These are phyloP conservation scores for Aspergillus nanangensis DNA, from an alignment of 495 filamentous ascomycete genomes.

Conservation along the genomic window DNA sequence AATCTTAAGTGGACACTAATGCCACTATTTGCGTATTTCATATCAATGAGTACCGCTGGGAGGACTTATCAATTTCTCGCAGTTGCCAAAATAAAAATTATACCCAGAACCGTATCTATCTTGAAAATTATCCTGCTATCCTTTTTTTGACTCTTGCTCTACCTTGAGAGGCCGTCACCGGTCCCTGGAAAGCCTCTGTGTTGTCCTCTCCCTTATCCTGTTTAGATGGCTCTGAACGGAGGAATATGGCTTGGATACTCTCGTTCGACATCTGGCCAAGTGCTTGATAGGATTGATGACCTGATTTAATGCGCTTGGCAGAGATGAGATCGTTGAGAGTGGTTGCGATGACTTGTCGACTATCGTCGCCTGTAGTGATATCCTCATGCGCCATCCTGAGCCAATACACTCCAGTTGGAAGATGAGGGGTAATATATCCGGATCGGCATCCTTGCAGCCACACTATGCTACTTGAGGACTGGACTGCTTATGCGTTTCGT, in stretches of 20 bases:
- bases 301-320: slow-evolving; percentile 6
- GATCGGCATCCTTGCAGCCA: no score
- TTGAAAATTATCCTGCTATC: background rate
- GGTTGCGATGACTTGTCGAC: slow-evolving; percentile 4
- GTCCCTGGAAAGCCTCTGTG: background rate
- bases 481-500: no score
- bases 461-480: no score
- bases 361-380: slow-evolving; percentile 5
- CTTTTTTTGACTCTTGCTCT: background rate
- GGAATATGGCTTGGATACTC: background rate
- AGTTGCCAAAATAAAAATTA: background rate
- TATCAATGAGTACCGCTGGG: background rate
- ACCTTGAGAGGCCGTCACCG: background rate
- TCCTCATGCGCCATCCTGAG: no score
- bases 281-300: background rate
- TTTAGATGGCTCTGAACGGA: background rate
- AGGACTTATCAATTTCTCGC: background rate
- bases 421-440: no score
- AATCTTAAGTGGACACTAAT: background rate
- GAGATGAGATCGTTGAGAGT: slow-evolving; percentile 11
- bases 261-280: slow-evolving; percentile 2
- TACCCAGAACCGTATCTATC: background rate
- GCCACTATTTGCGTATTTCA: background rate
- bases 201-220: background rate
- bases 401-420: no score